A percentile compares a stretch with the other conserved stretches of the same genome.
phyloP scores from a whole-genome alignment of 495 filamentous ascomycete species.

The Hypoxylon subgilvum region DNA sequence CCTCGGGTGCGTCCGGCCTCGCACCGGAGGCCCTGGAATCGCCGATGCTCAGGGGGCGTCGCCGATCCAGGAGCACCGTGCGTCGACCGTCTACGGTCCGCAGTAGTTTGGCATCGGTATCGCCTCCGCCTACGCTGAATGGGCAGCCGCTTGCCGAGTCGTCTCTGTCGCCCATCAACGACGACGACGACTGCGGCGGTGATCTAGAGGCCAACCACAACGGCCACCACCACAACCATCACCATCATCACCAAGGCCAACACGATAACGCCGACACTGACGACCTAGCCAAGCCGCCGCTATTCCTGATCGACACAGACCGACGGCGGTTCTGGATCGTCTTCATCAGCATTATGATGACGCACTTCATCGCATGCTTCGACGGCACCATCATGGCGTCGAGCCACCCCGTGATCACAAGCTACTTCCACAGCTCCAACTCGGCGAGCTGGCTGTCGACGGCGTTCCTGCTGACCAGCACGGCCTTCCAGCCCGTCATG shows the following conservation, averaged over 20 bases:
- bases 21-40: conserved; percentile 49
- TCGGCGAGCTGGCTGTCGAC: conserved; percentile 82
- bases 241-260: too few relatives aligned
- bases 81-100: conserved; percentile 6
- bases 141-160: conserved; percentile 6
- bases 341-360: conserved; percentile 46
- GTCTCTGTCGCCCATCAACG: background rate
- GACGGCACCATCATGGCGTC: conserved; percentile 83
- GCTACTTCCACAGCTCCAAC: conserved; percentile 76
- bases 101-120: conserved; percentile 12
- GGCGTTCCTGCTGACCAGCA: conserved; percentile 77
- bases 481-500: conserved; percentile 74
- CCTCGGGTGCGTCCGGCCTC: conserved; percentile 42
- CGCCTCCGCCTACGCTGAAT: conserved; percentile 2
- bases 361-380: conserved; percentile 60
- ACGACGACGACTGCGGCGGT: background rate
- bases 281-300: conserved; percentile 13
- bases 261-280: too few relatives aligned
- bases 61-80: conserved; percentile 26
- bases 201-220: conserved; percentile 8
- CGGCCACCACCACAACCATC: background rate
- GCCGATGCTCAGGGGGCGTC: conserved; percentile 45
- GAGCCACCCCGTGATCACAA: conserved; percentile 81
- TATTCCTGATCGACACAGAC: conserved; percentile 47
- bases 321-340: conserved; percentile 47